Conservation (phyloP, 2,329 filamentous ascomycete species). For the Aspergillus neotritici region DNA sequence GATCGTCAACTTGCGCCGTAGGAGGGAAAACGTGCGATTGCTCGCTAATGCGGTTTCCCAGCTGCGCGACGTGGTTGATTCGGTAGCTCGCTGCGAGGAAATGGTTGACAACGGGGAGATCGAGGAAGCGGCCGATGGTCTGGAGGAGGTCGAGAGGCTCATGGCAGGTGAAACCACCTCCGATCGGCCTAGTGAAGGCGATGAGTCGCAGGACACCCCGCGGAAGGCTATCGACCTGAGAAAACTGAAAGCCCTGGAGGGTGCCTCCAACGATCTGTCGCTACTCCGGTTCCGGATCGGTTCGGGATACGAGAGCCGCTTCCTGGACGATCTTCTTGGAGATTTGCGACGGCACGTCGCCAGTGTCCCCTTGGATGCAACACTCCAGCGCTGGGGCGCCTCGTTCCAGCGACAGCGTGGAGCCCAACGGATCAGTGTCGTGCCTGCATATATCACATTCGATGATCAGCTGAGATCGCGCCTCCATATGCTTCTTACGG, state of each 20-base stretch:
- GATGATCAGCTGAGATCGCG: conserved; percentile 65
- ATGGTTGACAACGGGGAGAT: conserved; percentile 79
- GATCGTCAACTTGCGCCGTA: conserved; percentile 74
- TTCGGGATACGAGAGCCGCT: conserved; percentile 75
- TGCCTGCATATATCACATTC: conserved; percentile 72
- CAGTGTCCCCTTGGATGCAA: conserved; percentile 63
- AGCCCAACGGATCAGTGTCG: conserved; percentile 59
- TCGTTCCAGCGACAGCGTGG: conserved; percentile 68
- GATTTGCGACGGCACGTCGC: conserved; percentile 79
- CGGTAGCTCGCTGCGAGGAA: conserved; percentile 69
- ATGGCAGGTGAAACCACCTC: conserved; percentile 63
- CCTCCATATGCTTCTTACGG: conserved; percentile 65
- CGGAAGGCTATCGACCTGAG: conserved; percentile 62
- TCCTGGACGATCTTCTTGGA: conserved; percentile 68
- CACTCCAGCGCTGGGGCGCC: conserved; percentile 77
- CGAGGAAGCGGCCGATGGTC: conserved; percentile 69
- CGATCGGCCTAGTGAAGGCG: conserved; percentile 23
- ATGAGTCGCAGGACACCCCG: conserved; percentile 23
- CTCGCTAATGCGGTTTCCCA: conserved; percentile 79
- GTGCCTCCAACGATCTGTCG: conserved; percentile 70
- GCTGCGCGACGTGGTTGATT: conserved; percentile 69
- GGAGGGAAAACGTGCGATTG: conserved; percentile 77
- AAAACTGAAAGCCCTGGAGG: conserved; percentile 70
- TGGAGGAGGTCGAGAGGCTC: conserved; percentile 72
- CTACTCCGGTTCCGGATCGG: conserved; percentile 75